A percentile compares a stretch with the other conserved stretches of the same genome.
Conservation (phyloP, 2,329 filamentous ascomycete genomes). For the Aspergillus aculeatus region DNA sequence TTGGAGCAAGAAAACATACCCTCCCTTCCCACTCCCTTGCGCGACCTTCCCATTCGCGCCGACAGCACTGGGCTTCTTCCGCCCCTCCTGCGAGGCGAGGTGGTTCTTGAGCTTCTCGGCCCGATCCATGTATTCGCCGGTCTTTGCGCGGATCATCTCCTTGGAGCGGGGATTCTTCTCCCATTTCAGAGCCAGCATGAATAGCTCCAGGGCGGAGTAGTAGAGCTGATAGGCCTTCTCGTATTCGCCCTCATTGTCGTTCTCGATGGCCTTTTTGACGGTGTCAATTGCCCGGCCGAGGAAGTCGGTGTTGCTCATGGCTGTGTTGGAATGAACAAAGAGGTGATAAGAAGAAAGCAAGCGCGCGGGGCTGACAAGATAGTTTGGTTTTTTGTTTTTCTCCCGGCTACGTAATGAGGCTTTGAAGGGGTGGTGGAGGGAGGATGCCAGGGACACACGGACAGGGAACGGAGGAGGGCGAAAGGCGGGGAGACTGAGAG, state of each 20-base stretch:
- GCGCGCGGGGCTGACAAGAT: not conserved
- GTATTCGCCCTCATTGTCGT: slow-evolving; percentile 93
- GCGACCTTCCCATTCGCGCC: slow-evolving; percentile 53
- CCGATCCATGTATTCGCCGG: slow-evolving; percentile 95
- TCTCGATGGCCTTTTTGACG: slow-evolving; percentile 96
- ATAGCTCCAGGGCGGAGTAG: slow-evolving; percentile 92
- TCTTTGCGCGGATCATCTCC: slow-evolving; percentile 95
- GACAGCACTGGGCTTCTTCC: slow-evolving; percentile 53
- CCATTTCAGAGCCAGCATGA: slow-evolving; percentile 99
- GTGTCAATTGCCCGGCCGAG: slow-evolving; percentile 93
- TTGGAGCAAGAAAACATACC: slow-evolving; percentile 38
- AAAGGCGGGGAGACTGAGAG: slow-evolving; percentile 12
- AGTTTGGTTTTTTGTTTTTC: not conserved
- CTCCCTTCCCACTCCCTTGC: slow-evolving; percentile 55
- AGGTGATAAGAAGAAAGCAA: not conserved
- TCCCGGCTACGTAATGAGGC: not conserved
- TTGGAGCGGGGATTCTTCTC: slow-evolving; percentile 98
- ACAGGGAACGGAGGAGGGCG: not conserved
- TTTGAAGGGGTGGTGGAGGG: slow-evolving; percentile 29
- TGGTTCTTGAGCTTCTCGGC: slow-evolving; percentile 97
- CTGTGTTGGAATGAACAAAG: not conserved
- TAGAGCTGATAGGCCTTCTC: slow-evolving; percentile 96
- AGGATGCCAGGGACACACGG: not conserved
- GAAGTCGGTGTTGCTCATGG: slow-evolving; percentile 95
- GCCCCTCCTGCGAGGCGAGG: slow-evolving; percentile 62